A percentile compares a stretch with the other conserved stretches of the same genome.
These are phyloP conservation scores for Cicer yamashitae DNA, from an alignment of 306 rosid genomes.

Conservation along the genomic window DNA sequence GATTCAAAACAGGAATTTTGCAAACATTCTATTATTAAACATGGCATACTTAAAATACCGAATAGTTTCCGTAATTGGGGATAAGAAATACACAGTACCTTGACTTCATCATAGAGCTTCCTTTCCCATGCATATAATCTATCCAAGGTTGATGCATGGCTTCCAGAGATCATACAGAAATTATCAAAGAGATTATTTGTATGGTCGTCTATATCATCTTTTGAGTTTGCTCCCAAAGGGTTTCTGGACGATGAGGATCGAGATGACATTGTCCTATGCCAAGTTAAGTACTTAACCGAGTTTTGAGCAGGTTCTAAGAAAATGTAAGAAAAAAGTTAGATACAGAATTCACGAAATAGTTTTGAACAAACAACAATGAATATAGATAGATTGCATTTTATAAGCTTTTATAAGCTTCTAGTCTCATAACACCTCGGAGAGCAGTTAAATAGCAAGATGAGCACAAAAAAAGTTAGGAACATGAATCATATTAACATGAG, in stretches of 20 bases:
- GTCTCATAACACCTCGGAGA: not conserved
- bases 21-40: slow-evolving; percentile 27
- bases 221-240: slow-evolving; percentile 68
- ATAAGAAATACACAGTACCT: slow-evolving; percentile 61
- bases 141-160: slow-evolving; percentile 96
- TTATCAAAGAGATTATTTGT: slow-evolving; percentile 64
- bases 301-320: slow-evolving; percentile 73
- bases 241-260: slow-evolving; percentile 80
- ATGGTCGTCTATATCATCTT: slow-evolving; percentile 66
- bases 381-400: slow-evolving; percentile 4
- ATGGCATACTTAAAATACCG: slow-evolving; percentile 11
- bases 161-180: slow-evolving; percentile 82
- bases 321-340: slow-evolving; percentile 31
- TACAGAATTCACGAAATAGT: slow-evolving; percentile 21
- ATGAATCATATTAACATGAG: slow-evolving; percentile 3
- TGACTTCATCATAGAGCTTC: slow-evolving; percentile 94
- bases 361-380: slow-evolving; percentile 18
- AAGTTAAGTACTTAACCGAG: slow-evolving; percentile 75
- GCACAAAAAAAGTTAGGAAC: slow-evolving; percentile 23
- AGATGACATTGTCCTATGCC: slow-evolving; percentile 83
- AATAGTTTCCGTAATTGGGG: not conserved
- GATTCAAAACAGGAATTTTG: slow-evolving; percentile 26
- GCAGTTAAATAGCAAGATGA: slow-evolving; percentile 23
- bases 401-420: slow-evolving; percentile 22
- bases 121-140: slow-evolving; percentile 95